A percentile compares a stretch with the other conserved stretches of the same genome.
These are phyloP conservation scores for Lactifluus echinatus DNA, from an alignment of 768 basidiomycete genomes.

Conservation along the genomic window DNA sequence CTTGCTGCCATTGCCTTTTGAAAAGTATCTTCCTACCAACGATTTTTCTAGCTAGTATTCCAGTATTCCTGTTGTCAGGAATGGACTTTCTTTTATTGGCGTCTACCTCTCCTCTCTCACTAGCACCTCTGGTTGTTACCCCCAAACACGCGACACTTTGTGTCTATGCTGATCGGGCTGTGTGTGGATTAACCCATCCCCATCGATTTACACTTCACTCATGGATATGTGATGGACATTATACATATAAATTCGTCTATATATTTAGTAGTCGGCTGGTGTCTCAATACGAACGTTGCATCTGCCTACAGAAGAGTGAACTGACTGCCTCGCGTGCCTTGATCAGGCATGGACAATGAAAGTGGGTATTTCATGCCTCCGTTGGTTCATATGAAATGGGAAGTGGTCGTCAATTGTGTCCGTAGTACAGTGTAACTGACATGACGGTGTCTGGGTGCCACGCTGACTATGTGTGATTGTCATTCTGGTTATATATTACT, in stretches of 20 bases:
- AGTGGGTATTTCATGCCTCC: no score
- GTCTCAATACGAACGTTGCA: not conserved
- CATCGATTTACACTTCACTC: not conserved
- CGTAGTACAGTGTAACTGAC: no score
- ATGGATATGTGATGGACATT: constrained; percentile 8
- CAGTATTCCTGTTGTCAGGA: not conserved
- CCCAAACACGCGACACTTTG: not conserved
- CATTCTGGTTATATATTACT: no score
- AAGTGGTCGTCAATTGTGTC: no score
- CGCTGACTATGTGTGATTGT: no score
- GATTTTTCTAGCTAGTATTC: not conserved
- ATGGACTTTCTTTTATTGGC: not conserved
- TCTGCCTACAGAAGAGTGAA: not conserved
- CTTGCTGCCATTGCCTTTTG: constrained; percentile 12
- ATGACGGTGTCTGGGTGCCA: no score
- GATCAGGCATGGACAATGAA: no score
- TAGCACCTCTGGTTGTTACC: not conserved
- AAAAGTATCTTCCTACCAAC: not conserved
- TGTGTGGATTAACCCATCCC: not conserved
- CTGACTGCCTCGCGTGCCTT: no score
- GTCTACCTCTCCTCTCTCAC: not conserved
- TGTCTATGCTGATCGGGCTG: not conserved
- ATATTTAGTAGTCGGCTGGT: not conserved
- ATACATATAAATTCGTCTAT: not conserved
- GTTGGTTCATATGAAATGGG: no score